Conservation (phyloP, 2,329 filamentous ascomycete genomes). For the Epicoccum sorghinum region DNA sequence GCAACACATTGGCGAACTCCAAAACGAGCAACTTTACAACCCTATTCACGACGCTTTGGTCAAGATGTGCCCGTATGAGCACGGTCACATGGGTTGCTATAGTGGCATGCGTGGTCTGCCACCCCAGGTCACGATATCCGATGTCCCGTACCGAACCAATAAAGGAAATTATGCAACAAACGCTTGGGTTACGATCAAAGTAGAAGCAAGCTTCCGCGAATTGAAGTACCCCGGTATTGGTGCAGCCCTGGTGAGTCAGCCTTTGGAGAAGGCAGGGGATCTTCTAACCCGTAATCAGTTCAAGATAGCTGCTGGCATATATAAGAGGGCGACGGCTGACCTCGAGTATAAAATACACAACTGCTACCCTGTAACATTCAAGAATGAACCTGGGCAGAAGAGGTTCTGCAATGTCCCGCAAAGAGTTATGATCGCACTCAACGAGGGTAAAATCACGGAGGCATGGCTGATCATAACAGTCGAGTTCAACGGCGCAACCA, state of each 20-base stretch:
- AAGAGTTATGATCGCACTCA: conserved; percentile 4
- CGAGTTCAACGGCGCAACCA: conserved; percentile 7
- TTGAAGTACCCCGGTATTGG: conserved; percentile 3
- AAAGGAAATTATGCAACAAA: not conserved
- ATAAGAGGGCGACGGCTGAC: conserved; percentile 1
- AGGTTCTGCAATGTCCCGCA: conserved; percentile 14
- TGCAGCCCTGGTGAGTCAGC: not conserved
- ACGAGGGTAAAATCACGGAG: not conserved
- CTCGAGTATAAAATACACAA: not conserved
- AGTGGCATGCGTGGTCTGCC: not conserved
- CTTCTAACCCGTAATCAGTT: conserved; percentile 2
- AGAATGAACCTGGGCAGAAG: not conserved
- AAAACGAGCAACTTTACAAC: conserved; percentile 1
- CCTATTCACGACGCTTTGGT: not conserved
- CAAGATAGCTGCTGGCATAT: conserved; percentile 9
- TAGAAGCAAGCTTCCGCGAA: conserved; percentile 2
- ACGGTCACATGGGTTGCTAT: conserved; percentile 5
- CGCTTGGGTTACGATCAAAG: conserved; percentile 5
- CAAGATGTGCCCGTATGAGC: conserved; percentile 3
- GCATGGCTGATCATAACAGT: conserved; percentile 10
- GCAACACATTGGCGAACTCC: conserved; percentile 9
- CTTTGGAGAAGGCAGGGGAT: no score
- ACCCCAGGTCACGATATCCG: not conserved
- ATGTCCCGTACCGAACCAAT: not conserved
- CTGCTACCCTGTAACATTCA: conserved; percentile 12